A percentile compares a stretch with the other conserved stretches of the same genome.
Evolutionary conservation across 1,139 yeast genomes (phyloP).

Genomic region (Lodderomyces elongisporus): DNA sequence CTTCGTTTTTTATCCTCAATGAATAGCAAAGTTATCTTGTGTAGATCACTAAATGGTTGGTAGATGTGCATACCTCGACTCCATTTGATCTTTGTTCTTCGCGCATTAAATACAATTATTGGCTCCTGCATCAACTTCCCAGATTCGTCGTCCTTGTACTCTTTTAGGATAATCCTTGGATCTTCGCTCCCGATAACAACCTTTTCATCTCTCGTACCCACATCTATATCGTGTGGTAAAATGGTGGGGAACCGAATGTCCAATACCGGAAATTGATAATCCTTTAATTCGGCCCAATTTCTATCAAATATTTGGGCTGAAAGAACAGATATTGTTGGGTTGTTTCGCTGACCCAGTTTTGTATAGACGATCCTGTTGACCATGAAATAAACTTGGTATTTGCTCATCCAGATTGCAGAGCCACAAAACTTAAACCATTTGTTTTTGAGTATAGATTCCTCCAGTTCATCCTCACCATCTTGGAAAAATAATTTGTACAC

Average conservation of each 20-base stretch:
- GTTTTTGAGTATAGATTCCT: slow-evolving; percentile 13
- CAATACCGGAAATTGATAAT: slow-evolving; percentile 18
- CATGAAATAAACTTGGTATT: slow-evolving; percentile 30
- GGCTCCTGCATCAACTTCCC: slow-evolving; percentile 32
- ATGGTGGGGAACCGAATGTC: slow-evolving; percentile 21
- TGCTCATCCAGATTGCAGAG: slow-evolving; percentile 29
- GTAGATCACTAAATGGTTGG: slow-evolving; percentile 23
- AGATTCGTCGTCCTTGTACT: slow-evolving; percentile 20
- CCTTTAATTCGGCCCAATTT: slow-evolving; percentile 24
- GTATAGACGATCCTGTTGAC: slow-evolving; percentile 27
- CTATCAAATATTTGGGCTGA: slow-evolving; percentile 25
- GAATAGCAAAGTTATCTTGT: slow-evolving; percentile 19
- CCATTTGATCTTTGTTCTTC: slow-evolving; percentile 15
- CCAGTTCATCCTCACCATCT: slow-evolving; percentile 9
- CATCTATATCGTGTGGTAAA: slow-evolving; percentile 24
- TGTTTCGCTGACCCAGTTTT: slow-evolving; percentile 16
- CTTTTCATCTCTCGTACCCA: slow-evolving; percentile 12
- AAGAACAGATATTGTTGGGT: slow-evolving; percentile 22
- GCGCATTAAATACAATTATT: slow-evolving; percentile 40
- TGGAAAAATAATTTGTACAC: slow-evolving; percentile 10
- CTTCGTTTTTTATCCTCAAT: slow-evolving; percentile 18
- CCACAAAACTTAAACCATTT: slow-evolving; percentile 33
- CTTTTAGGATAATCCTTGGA: slow-evolving; percentile 32
- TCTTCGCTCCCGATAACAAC: slow-evolving; percentile 40
- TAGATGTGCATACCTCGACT: slow-evolving; percentile 29